phyloP scores from a whole-genome alignment of 352 stramenopile species.

The Phytopythium mirpurense region DNA sequence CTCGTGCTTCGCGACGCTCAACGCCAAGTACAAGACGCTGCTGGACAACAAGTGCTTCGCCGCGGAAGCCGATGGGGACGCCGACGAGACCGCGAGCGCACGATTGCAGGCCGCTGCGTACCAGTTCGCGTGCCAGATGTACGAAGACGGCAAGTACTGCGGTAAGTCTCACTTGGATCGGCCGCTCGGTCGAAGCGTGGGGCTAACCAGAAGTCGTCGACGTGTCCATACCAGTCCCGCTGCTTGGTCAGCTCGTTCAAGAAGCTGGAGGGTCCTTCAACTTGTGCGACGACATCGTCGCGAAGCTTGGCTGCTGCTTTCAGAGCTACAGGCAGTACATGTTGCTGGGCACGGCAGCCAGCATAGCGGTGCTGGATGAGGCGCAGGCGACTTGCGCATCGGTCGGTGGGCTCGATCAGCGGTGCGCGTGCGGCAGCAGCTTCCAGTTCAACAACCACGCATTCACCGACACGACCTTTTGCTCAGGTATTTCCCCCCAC shows the following conservation, averaged over 20 bases:
- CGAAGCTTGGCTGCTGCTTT: constrained; percentile 74
- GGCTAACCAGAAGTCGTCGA: too few relatives aligned
- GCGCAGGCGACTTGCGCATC: constrained; percentile 45
- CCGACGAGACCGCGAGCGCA: constrained; percentile 47
- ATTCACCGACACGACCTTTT: constrained; percentile 50
- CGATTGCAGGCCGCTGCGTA: constrained; percentile 56
- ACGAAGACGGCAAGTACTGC: constrained; percentile 54
- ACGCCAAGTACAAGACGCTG: constrained; percentile 56
- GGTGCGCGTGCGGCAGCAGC: constrained; percentile 40
- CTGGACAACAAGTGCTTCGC: constrained; percentile 65
- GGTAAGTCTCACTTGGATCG: constrained; percentile 27
- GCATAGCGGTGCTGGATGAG: constrained; percentile 38
- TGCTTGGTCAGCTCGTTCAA: constrained; percentile 43
- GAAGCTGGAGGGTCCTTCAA: constrained; percentile 48
- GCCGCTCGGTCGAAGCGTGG: too few relatives aligned
- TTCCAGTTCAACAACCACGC: constrained; percentile 56
- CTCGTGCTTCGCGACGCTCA: constrained; percentile 47
- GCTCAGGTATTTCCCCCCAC: constrained; percentile 39
- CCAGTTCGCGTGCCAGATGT: constrained; percentile 67
- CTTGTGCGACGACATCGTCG: constrained; percentile 67
- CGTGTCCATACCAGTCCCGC: constrained; percentile 27
- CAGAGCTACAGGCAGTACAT: constrained; percentile 82
- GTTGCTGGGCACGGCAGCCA: constrained; percentile 45
- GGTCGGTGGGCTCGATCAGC: constrained; percentile 28
- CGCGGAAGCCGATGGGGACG: constrained; percentile 33